These are phyloP conservation scores for Dacryopinax primogenitus DNA, from an alignment of 768 basidiomycete species.

Conservation along the genomic window DNA sequence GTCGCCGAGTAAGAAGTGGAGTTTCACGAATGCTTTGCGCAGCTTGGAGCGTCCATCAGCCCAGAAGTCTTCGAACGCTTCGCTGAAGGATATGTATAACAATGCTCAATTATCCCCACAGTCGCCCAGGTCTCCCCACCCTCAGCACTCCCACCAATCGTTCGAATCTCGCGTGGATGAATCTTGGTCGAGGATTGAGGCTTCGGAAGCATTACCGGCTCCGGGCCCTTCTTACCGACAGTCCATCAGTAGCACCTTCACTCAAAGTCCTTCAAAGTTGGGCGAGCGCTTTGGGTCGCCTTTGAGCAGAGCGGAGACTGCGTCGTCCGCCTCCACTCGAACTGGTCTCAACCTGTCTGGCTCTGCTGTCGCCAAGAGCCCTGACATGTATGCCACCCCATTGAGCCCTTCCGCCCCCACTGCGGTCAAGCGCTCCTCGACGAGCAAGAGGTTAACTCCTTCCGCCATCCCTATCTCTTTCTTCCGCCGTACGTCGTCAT, in stretches of 20 bases:
- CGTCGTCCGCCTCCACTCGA: slow-evolving; percentile 28
- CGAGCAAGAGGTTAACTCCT: slow-evolving; percentile 63
- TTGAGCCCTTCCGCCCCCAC: slow-evolving; percentile 12
- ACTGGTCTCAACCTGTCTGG: slow-evolving; percentile 22
- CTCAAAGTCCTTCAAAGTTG: background rate
- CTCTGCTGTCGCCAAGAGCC: slow-evolving; percentile 10
- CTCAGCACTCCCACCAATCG: background rate
- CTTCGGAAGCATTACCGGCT: background rate
- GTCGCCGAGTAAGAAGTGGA: slow-evolving; percentile 90
- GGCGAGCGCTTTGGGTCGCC: background rate
- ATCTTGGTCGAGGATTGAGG: slow-evolving; percentile 11
- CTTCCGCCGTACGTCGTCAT: slow-evolving; percentile 80
- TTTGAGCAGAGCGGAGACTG: slow-evolving; percentile 11
- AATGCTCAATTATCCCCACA: background rate
- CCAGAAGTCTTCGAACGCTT: slow-evolving; percentile 5
- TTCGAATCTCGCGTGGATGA: slow-evolving; percentile 7
- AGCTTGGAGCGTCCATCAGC: background rate
- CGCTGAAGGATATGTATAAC: slow-evolving; percentile 5
- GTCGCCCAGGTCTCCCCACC: background rate
- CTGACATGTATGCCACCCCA: slow-evolving; percentile 10
- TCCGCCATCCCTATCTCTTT: slow-evolving; percentile 92
- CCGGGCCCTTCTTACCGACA: background rate
- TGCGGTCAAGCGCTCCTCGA: slow-evolving; percentile 16
- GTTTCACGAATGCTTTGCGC: slow-evolving; percentile 65
- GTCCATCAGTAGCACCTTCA: background rate